Percentiles rank a stretch among this genome's conserved stretches.
phyloP scores from a whole-genome alignment of 768 basidiomycete genomes.

The button mushroom (Agaricus bisporus) region DNA sequence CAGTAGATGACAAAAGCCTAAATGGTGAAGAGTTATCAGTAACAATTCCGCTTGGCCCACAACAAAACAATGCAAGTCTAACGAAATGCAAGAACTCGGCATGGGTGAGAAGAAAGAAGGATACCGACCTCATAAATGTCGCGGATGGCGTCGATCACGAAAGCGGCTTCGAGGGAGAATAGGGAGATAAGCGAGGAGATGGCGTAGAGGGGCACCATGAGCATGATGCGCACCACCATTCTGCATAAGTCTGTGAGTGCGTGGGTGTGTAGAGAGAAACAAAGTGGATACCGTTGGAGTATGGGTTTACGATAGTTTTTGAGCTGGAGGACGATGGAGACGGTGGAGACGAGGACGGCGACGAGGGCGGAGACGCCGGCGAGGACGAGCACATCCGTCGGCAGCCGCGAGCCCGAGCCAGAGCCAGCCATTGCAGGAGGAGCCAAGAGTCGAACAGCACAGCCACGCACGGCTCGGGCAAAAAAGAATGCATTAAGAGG shows the following conservation, averaged over 20 bases:
- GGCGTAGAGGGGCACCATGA: slow-evolving; percentile 95
- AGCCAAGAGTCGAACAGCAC: no score
- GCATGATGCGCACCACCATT: slow-evolving; percentile 91
- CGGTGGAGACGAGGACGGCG: slow-evolving; percentile 66
- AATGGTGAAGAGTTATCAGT: slow-evolving; percentile 3
- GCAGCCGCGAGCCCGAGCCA: slow-evolving; percentile 57
- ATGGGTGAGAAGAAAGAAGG: not conserved
- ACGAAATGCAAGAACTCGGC: not conserved
- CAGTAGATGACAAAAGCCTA: slow-evolving; percentile 94
- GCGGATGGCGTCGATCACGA: slow-evolving; percentile 90
- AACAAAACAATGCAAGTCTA: not conserved
- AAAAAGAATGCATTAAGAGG: slow-evolving; percentile 60
- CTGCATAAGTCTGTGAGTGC: slow-evolving; percentile 30
- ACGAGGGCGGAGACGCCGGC: slow-evolving; percentile 60
- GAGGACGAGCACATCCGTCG: slow-evolving; percentile 49
- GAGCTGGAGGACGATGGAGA: slow-evolving; percentile 75
- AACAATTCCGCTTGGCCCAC: not conserved
- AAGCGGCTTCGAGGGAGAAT: slow-evolving; percentile 91
- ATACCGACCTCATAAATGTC: slow-evolving; percentile 89
- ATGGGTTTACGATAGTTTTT: slow-evolving; percentile 82
- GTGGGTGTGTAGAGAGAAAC: not conserved
- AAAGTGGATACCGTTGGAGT: slow-evolving; percentile 58
- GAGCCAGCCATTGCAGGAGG: not conserved
- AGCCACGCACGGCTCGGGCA: no score
- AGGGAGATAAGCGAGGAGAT: slow-evolving; percentile 88